These are phyloP conservation scores for Colletotrichum abscissum DNA, from an alignment of 2,329 filamentous ascomycete genomes.

Conservation along the genomic window DNA sequence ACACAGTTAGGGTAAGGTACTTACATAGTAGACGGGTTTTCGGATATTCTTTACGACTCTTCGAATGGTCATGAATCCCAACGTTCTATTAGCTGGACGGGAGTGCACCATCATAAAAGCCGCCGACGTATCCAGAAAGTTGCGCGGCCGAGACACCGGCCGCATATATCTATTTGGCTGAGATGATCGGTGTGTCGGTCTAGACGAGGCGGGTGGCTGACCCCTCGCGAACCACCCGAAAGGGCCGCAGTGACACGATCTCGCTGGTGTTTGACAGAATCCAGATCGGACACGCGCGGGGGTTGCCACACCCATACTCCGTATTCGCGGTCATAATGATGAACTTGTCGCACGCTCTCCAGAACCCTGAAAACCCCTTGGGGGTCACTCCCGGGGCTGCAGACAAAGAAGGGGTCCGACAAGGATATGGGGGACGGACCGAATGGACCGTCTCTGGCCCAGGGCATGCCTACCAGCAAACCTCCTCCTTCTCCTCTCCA, in stretches of 20 bases:
- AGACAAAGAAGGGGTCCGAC: background rate
- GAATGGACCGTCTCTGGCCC: background rate
- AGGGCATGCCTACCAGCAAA: background rate
- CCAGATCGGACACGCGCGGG: constrained; percentile 24
- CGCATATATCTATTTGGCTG: background rate
- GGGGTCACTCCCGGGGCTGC: background rate
- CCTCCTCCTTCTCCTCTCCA: background rate
- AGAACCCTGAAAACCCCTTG: background rate
- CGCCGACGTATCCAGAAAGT: background rate
- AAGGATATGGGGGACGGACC: background rate
- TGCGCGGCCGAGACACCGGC: background rate
- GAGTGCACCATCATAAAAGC: no score
- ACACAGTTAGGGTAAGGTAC: no score
- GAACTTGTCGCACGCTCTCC: background rate
- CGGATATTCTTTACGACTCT: no score
- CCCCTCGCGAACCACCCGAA: background rate
- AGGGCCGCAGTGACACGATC: constrained; percentile 23
- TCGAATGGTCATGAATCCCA: no score
- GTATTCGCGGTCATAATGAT: constrained; percentile 1
- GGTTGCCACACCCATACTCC: background rate
- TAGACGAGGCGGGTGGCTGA: constrained; percentile 23
- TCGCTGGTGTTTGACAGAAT: constrained; percentile 25
- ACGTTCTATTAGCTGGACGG: no score
- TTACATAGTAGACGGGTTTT: no score
- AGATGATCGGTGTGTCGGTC: constrained; percentile 4